phyloP scores from a whole-genome alignment of 768 basidiomycete species.

The Boletus subcaerulescens region DNA sequence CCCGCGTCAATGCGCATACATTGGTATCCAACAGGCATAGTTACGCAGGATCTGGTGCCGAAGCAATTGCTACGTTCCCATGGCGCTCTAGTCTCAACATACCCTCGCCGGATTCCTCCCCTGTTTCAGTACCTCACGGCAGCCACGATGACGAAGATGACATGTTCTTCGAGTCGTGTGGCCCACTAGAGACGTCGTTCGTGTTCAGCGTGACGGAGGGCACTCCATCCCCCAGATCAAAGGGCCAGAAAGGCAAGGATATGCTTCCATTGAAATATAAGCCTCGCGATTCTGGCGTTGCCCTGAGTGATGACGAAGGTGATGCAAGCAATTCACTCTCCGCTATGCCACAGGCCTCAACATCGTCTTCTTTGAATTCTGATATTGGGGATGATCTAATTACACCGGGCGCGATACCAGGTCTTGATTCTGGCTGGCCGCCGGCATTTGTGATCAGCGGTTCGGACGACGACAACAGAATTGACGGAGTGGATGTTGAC shows the following conservation, averaged over 20 bases:
- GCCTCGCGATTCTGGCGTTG: constrained; percentile 65
- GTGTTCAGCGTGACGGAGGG: constrained; percentile 51
- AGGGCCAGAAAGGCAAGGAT: constrained; percentile 22
- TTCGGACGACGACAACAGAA: constrained; percentile 37
- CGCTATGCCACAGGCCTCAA: constrained; percentile 56
- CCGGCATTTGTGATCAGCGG: constrained; percentile 37
- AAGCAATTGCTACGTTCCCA: constrained; percentile 28
- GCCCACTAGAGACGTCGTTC: constrained; percentile 51
- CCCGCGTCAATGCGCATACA: constrained; percentile 21
- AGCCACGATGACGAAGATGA: constrained; percentile 49
- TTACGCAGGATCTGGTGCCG: constrained; percentile 51
- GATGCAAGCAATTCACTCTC: constrained; percentile 22
- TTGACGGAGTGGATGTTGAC: constrained; percentile 49
- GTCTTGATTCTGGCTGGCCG: constrained; percentile 62
- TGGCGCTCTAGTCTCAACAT: constrained; percentile 38
- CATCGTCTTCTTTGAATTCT: constrained; percentile 60
- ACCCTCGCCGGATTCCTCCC: constrained; percentile 54
- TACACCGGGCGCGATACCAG: constrained; percentile 61
- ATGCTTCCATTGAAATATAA: constrained; percentile 65
- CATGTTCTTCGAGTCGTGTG: constrained; percentile 49
- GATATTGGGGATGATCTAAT: constrained; percentile 63
- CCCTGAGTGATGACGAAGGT: constrained; percentile 58
- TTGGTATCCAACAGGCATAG: constrained; percentile 55
- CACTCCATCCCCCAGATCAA: constrained; percentile 54
- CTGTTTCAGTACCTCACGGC: constrained; percentile 30